phyloP scores from a whole-genome alignment of 306 rosid species.

The Vigna angularis region DNA sequence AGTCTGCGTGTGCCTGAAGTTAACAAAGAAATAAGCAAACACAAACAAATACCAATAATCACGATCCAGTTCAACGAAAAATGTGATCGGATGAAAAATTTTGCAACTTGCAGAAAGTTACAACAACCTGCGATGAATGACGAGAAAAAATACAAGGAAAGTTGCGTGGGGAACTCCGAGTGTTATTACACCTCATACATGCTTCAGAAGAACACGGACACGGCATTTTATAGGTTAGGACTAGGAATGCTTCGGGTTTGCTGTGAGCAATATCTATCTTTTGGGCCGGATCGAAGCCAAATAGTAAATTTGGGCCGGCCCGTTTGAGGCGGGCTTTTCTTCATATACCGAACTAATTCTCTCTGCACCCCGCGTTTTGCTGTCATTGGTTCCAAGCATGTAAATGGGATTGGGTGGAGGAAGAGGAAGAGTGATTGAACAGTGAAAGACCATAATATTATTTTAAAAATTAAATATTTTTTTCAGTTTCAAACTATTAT shows the following conservation, averaged over 20 bases:
- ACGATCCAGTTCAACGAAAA: not conserved
- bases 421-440: no score
- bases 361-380: no score
- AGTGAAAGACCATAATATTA: no score
- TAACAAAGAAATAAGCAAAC: slow-evolving; percentile 28
- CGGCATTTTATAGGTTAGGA: slow-evolving; percentile 38
- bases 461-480: no score
- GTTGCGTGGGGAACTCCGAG: not conserved
- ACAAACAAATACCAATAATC: slow-evolving; percentile 17
- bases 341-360: no score
- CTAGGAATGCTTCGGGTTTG: not conserved
- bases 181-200: not conserved
- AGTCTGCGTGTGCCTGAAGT: slow-evolving; percentile 27
- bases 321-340: not conserved
- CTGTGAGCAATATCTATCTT: not conserved
- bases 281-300: not conserved
- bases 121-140: slow-evolving; percentile 8
- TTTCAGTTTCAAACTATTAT: no score
- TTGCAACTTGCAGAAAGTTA: not conserved
- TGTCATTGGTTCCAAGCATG: no score
- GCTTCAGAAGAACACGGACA: slow-evolving; percentile 1
- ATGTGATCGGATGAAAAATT: not conserved
- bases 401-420: no score
- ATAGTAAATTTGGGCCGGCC: not conserved
- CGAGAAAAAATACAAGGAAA: not conserved